phyloP scores from a whole-genome alignment of 345 rosid genomes.

The Populus deltoides region DNA sequence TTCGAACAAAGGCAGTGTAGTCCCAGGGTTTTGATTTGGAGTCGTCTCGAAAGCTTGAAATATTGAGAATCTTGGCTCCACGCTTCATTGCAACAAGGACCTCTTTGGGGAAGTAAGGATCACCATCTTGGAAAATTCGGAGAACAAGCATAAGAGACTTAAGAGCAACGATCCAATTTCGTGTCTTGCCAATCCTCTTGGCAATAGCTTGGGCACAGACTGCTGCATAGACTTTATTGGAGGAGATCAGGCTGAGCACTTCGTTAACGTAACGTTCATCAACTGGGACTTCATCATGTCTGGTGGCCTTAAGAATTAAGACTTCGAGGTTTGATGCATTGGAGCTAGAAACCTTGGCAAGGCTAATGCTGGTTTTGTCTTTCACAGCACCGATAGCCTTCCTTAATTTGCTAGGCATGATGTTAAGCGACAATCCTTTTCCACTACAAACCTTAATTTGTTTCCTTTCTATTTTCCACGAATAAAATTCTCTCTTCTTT shows the following conservation, averaged over 20 bases:
- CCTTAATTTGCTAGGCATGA: conserved; percentile 81
- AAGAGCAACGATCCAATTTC: conserved; percentile 78
- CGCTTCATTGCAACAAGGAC: conserved; percentile 67
- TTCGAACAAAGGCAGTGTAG: conserved; percentile 58
- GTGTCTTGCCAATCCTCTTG: conserved; percentile 61
- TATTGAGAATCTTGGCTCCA: conserved; percentile 72
- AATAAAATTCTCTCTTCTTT: background rate
- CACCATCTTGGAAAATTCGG: conserved; percentile 70
- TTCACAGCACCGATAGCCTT: conserved; percentile 86
- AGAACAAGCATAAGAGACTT: conserved; percentile 79
- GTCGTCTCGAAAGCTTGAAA: conserved; percentile 60
- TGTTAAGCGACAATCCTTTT: background rate
- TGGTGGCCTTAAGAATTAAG: conserved; percentile 69
- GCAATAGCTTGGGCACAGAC: conserved; percentile 61
- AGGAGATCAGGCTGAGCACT: conserved; percentile 48
- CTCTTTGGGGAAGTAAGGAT: conserved; percentile 74
- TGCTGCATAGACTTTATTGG: conserved; percentile 50
- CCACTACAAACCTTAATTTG: background rate
- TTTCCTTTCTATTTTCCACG: background rate
- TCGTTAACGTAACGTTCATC: conserved; percentile 61
- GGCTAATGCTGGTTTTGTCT: conserved; percentile 85
- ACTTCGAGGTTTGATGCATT: conserved; percentile 60
- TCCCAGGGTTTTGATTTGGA: conserved; percentile 78
- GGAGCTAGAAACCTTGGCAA: conserved; percentile 68
- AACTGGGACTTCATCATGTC: conserved; percentile 66